phyloP scores from a whole-genome alignment of 2,329 filamentous ascomycete species.

The Penicillium sclerotiorum region DNA sequence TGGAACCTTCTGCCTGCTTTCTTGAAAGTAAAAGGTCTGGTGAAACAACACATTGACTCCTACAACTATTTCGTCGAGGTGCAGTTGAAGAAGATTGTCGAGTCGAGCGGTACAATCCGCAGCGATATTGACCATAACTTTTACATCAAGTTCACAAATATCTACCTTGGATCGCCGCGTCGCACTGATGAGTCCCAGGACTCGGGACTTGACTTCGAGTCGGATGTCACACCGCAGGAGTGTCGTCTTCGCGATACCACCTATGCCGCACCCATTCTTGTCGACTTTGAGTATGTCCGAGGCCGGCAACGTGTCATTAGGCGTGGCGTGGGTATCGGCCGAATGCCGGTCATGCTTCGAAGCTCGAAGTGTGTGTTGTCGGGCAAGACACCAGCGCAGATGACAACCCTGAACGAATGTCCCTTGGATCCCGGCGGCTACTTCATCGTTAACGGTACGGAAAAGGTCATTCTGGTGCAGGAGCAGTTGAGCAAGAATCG shows the following conservation, averaged over 20 bases:
- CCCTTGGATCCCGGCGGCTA: slow-evolving; percentile 95
- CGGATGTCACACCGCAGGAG: slow-evolving; percentile 84
- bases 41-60: slow-evolving; percentile 97
- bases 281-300: slow-evolving; percentile 88
- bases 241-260: slow-evolving; percentile 95
- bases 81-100: slow-evolving; percentile 94
- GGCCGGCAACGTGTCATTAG: slow-evolving; percentile 76
- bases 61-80: slow-evolving; percentile 98
- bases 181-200: slow-evolving; percentile 73
- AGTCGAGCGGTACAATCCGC: slow-evolving; percentile 82
- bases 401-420: slow-evolving; percentile 93
- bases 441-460: slow-evolving; percentile 95
- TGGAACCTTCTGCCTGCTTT: slow-evolving; percentile 98
- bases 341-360: slow-evolving; percentile 95
- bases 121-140: slow-evolving; percentile 94
- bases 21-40: slow-evolving; percentile 92
- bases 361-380: slow-evolving; percentile 89
- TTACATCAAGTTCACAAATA: slow-evolving; percentile 90
- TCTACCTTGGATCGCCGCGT: slow-evolving; percentile 80
- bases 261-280: slow-evolving; percentile 92
- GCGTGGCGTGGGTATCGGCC: slow-evolving; percentile 75
- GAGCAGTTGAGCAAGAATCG: slow-evolving; percentile 99
- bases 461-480: slow-evolving; percentile 98
- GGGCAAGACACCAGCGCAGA: slow-evolving; percentile 80
- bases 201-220: slow-evolving; percentile 44